These are phyloP conservation scores for Miamiensis avidus DNA, from an alignment of 169 alveolate genomes.

Conservation along the genomic window DNA sequence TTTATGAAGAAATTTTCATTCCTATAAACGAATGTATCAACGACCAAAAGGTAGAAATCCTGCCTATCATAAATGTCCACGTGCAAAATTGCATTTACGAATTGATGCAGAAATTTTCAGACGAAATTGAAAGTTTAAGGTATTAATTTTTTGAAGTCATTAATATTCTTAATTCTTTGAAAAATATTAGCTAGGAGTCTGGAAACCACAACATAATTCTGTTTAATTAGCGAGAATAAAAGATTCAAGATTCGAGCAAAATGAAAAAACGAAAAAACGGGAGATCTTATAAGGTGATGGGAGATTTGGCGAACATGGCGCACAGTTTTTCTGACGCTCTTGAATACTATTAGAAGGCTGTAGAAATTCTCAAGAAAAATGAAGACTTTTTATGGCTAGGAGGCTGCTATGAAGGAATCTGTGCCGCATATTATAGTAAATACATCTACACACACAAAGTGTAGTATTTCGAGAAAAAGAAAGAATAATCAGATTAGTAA, in stretches of 20 bases:
- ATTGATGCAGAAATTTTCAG: too few species aligned
- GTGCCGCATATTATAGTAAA: neutral
- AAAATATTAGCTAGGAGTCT: too few species aligned
- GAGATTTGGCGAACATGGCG: neutral
- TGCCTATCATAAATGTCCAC: too few species aligned
- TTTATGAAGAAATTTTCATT: too few species aligned
- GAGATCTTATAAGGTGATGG: slow-evolving; percentile 17
- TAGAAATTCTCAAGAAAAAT: neutral
- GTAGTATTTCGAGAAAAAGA: too few species aligned
- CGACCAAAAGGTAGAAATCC: too few species aligned
- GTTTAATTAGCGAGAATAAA: slow-evolving; percentile 8
- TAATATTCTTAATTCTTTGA: too few species aligned
- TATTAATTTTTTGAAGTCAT: too few species aligned
- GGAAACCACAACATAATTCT: neutral
- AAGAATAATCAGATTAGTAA: too few species aligned
- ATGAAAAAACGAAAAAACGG: slow-evolving; percentile 25
- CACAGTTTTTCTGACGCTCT: slow-evolving; percentile 2
- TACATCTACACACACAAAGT: neutral
- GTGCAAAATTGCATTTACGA: too few species aligned
- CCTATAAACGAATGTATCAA: too few species aligned
- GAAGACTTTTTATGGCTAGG: slow-evolving; percentile 29
- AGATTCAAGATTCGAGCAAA: slow-evolving; percentile 7
- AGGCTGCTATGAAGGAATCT: neutral
- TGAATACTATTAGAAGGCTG: neutral
- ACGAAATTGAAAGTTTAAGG: too few species aligned